These are phyloP conservation scores for Fusarium sp. DNA, from an alignment of 2,329 filamentous ascomycete species.

Conservation along the genomic window DNA sequence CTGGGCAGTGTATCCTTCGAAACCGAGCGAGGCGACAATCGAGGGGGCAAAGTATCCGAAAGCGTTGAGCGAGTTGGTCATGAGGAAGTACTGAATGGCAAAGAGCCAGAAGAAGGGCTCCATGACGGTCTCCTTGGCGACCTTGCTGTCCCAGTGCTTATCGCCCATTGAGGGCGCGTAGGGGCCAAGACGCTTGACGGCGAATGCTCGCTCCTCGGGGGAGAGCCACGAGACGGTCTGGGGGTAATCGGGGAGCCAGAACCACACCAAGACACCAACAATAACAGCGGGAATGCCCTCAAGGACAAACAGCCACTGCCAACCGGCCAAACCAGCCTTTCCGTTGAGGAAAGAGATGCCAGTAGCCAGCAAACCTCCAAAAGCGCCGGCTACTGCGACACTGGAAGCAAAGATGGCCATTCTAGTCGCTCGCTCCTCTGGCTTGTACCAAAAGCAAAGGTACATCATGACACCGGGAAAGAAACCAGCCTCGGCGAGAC, in stretches of 20 bases:
- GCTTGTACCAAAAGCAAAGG: conserved; percentile 72
- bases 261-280: conserved; percentile 47
- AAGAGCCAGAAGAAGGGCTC: conserved; percentile 52
- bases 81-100: conserved; percentile 47
- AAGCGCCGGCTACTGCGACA: conserved; percentile 68
- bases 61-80: conserved; percentile 51
- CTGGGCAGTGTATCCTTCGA: conserved; percentile 48
- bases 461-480: conserved; percentile 67
- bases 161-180: conserved; percentile 49
- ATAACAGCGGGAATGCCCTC: conserved; percentile 50
- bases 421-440: conserved; percentile 67
- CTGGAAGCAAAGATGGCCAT: conserved; percentile 71
- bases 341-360: conserved; percentile 61
- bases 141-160: conserved; percentile 49
- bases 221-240: conserved; percentile 50
- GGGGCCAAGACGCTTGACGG: conserved; percentile 50
- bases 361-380: conserved; percentile 68
- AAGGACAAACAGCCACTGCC: conserved; percentile 72
- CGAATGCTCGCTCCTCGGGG: conserved; percentile 48
- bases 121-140: conserved; percentile 47
- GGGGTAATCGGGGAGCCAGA: conserved; percentile 49
- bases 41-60: conserved; percentile 51
- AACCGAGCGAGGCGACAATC: conserved; percentile 51
- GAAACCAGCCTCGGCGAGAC: conserved; percentile 63
- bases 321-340: conserved; percentile 61